A percentile compares a stretch with the other conserved stretches of the same genome.
Conservation (phyloP, 2,329 filamentous ascomycete genomes). For the Cladophialophora yegresii region DNA sequence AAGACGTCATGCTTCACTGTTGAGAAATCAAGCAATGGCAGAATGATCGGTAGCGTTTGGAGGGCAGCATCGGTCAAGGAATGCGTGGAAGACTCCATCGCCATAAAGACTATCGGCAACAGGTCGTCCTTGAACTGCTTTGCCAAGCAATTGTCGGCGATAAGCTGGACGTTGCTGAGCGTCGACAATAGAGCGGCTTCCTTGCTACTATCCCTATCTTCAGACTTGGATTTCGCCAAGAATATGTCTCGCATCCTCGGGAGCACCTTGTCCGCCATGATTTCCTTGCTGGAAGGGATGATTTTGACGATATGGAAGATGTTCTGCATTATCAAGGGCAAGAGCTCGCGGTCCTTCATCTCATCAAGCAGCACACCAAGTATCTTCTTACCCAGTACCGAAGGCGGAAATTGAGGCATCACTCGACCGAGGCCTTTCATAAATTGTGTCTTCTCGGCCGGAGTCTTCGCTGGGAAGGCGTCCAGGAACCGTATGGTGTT, state of each 20-base stretch:
- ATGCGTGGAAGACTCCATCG: constrained; percentile 85
- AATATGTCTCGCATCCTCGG: constrained; percentile 83
- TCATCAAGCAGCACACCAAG: constrained; percentile 87
- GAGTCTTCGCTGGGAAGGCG: constrained; percentile 84
- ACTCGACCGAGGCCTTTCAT: constrained; percentile 85
- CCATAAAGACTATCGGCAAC: constrained; percentile 78
- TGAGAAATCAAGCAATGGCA: constrained; percentile 89
- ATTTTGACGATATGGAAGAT: constrained; percentile 85
- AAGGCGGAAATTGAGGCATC: constrained; percentile 85
- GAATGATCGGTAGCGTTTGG: constrained; percentile 72
- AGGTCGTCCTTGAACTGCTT: constrained; percentile 97
- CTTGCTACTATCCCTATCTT: constrained; percentile 76
- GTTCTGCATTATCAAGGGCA: constrained; percentile 84
- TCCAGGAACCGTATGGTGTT: constrained; percentile 96
- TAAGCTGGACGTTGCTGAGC: constrained; percentile 75
- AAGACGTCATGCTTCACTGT: constrained; percentile 98
- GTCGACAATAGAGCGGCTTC: constrained; percentile 92
- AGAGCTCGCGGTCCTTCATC: constrained; percentile 84
- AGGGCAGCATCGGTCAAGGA: constrained; percentile 84
- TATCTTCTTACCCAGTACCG: constrained; percentile 92
- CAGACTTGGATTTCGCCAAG: constrained; percentile 56
- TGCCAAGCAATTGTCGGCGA: constrained; percentile 79
- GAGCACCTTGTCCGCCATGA: constrained; percentile 84
- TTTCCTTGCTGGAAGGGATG: constrained; percentile 73
- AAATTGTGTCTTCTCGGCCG: constrained; percentile 87